Percentiles rank a stretch among this genome's conserved stretches.
Conservation (phyloP, 2,329 filamentous ascomycete genomes). For the Calonectria honghensis region DNA sequence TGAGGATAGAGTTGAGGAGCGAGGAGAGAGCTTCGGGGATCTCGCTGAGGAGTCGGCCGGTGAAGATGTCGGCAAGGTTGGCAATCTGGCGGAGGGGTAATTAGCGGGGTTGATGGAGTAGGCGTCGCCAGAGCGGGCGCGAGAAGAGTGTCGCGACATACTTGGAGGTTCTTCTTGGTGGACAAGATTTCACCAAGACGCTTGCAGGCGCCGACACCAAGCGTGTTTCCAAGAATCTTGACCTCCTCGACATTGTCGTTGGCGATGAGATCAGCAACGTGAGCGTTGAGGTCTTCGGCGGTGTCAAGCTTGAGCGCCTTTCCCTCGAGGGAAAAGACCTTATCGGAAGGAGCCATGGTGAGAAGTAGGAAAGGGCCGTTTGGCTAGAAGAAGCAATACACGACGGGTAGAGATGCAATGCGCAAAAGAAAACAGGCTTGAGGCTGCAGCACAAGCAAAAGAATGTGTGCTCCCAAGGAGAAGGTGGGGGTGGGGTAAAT, state of each 20-base stretch:
- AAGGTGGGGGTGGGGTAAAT: constrained; percentile 56
- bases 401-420: constrained; percentile 27
- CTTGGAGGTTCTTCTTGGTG: constrained; percentile 88
- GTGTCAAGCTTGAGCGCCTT: constrained; percentile 95
- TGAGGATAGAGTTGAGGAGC: constrained; percentile 89
- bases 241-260: constrained; percentile 89
- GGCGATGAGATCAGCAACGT: constrained; percentile 84
- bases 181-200: constrained; percentile 88
- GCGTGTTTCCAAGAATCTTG: constrained; percentile 90
- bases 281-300: constrained; percentile 88
- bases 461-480: constrained; percentile 40
- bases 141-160: constrained; percentile 60
- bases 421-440: constrained; percentile 38
- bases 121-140: not conserved
- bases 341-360: constrained; percentile 64
- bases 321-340: constrained; percentile 92
- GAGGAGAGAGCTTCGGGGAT: constrained; percentile 92
- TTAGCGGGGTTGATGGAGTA: constrained; percentile 24
- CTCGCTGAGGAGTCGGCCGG: constrained; percentile 91
- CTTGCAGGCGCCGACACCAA: constrained; percentile 91
- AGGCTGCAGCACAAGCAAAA: constrained; percentile 47
- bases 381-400: constrained; percentile 40
- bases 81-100: constrained; percentile 73
- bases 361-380: constrained; percentile 25
- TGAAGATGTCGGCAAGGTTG: constrained; percentile 98